These are phyloP conservation scores for Xylaria sp. DNA, from an alignment of 2,329 filamentous ascomycete species.

Conservation along the genomic window DNA sequence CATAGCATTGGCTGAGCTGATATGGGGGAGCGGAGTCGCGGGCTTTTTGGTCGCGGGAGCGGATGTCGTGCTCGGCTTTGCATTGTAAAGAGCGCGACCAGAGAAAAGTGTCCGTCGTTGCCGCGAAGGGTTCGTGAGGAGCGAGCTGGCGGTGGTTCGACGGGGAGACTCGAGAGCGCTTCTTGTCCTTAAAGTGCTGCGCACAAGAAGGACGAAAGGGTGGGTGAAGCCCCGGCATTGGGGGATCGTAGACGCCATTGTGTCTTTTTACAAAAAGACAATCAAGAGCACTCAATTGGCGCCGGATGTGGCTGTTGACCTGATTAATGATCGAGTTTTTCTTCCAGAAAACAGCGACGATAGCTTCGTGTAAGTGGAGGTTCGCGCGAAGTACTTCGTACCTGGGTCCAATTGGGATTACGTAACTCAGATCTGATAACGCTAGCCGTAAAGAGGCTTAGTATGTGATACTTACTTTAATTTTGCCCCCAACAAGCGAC, in stretches of 20 bases:
- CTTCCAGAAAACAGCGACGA: neutral
- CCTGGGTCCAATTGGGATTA: neutral
- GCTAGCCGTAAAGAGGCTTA: neutral
- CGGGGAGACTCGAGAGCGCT: slow-evolving; percentile 8
- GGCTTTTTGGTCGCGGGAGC: slow-evolving; percentile 4
- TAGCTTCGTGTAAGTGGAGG: neutral
- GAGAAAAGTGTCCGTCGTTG: slow-evolving; percentile 16
- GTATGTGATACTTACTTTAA: neutral
- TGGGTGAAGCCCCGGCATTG: slow-evolving; percentile 30
- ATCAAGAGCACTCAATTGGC: too few relatives aligned
- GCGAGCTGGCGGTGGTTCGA: slow-evolving; percentile 5
- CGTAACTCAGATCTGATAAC: neutral
- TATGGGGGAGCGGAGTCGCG: neutral
- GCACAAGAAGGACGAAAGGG: slow-evolving; percentile 26
- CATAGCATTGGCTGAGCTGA: slow-evolving; percentile 18
- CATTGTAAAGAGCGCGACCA: neutral
- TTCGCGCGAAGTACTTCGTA: neutral
- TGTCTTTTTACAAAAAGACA: neutral
- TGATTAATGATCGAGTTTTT: neutral
- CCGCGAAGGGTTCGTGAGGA: slow-evolving; percentile 8
- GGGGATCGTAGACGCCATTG: slow-evolving; percentile 23
- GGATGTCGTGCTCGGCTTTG: neutral
- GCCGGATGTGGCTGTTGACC: too few relatives aligned
- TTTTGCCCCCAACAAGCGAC: neutral
- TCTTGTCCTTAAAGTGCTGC: slow-evolving; percentile 22